phyloP scores from a whole-genome alignment of 441 rosid genomes.

The Adansonia gregorii region DNA sequence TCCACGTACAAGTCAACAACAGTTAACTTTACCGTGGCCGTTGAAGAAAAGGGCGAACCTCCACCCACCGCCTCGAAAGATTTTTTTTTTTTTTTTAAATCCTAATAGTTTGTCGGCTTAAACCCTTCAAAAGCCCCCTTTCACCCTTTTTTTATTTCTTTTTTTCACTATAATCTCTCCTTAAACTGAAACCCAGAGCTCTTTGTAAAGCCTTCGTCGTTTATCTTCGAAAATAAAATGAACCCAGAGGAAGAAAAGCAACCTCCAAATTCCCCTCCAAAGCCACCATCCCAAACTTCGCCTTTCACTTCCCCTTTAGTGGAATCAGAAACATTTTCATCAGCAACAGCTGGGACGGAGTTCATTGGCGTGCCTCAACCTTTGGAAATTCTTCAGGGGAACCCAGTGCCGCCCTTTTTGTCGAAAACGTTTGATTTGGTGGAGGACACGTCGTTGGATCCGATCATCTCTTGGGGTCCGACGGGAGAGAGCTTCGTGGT shows the following conservation, averaged over 20 bases:
- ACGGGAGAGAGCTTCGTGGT: slow-evolving; percentile 69
- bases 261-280: slow-evolving; percentile 27
- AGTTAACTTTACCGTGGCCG: slow-evolving; percentile 25
- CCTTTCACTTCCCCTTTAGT: slow-evolving; percentile 25
- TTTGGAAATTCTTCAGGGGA: slow-evolving; percentile 59
- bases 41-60: slow-evolving; percentile 28
- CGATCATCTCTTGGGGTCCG: slow-evolving; percentile 64
- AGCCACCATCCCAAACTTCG: slow-evolving; percentile 31
- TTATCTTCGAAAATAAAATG: slow-evolving; percentile 36
- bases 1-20: not conserved
- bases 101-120: slow-evolving; percentile 59
- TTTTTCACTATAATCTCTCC: not conserved
- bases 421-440: slow-evolving; percentile 70
- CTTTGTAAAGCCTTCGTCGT: not conserved
- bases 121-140: slow-evolving; percentile 25
- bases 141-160: too few relatives aligned
- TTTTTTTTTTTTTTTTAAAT: slow-evolving; percentile 38
- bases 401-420: slow-evolving; percentile 66
- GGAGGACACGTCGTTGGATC: slow-evolving; percentile 56
- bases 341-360: slow-evolving; percentile 24
- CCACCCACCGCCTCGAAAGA: slow-evolving; percentile 60
- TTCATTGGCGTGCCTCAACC: slow-evolving; percentile 51
- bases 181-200: not conserved
- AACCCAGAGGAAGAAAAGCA: slow-evolving; percentile 41
- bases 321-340: slow-evolving; percentile 30